Conservation (phyloP, 352 stramenopile genomes). For the Blastocystis sp. region DNA sequence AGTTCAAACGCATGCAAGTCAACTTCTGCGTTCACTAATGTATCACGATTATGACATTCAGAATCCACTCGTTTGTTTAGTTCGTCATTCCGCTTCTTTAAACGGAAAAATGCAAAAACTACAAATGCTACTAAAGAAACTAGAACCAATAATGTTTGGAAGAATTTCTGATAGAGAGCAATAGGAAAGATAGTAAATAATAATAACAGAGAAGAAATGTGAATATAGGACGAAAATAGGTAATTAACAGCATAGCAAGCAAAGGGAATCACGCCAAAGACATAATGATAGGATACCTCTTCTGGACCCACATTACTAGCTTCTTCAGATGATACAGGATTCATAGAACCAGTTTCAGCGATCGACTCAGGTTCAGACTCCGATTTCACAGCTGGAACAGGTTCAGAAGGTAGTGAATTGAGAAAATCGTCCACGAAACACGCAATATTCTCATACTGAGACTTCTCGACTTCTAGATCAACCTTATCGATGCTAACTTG, state of each 20-base stretch:
- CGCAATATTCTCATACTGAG: slow-evolving; percentile 47
- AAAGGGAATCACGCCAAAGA: slow-evolving; percentile 37
- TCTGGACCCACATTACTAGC: too few species aligned
- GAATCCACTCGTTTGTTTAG: slow-evolving; percentile 4
- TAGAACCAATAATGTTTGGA: slow-evolving; percentile 11
- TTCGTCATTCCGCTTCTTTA: background rate
- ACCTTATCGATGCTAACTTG: slow-evolving; percentile 33
- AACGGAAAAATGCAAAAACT: slow-evolving; percentile 4
- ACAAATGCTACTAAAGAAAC: background rate
- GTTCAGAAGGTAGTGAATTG: background rate
- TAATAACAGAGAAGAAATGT: background rate
- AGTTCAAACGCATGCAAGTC: slow-evolving; percentile 32
- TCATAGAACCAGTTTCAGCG: background rate
- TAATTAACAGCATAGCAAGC: slow-evolving; percentile 1
- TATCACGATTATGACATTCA: slow-evolving; percentile 16
- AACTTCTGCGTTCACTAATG: background rate
- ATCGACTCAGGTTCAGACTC: background rate
- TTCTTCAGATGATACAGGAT: background rate
- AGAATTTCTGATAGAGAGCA: slow-evolving; percentile 28
- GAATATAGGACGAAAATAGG: slow-evolving; percentile 31
- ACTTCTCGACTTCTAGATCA: slow-evolving; percentile 55
- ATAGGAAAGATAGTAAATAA: background rate
- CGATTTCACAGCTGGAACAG: background rate
- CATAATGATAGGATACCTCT: background rate
- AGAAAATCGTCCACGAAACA: slow-evolving; percentile 52